Evolutionary conservation across 2,329 filamentous ascomycete genomes (phyloP).

Genomic region (Fulvia fulva): DNA sequence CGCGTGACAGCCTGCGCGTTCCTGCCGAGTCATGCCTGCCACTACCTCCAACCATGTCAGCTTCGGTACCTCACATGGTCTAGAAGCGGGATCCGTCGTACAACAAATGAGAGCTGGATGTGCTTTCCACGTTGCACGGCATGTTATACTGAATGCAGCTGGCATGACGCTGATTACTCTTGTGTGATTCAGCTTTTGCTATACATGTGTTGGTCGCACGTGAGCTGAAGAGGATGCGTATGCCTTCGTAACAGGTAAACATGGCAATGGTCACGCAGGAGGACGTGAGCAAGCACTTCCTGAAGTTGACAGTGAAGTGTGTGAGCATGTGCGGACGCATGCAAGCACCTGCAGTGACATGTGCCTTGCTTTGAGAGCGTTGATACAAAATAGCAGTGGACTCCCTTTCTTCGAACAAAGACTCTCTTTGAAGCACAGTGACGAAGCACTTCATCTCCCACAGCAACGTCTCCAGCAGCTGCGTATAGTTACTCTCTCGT

Average conservation of each 20-base stretch:
- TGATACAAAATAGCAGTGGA: neutral
- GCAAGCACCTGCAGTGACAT: no score
- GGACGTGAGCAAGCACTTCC: neutral
- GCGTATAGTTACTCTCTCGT: no score
- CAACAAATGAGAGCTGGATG: neutral
- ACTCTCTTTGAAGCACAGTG: neutral
- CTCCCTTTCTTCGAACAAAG: neutral
- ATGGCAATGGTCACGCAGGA: neutral
- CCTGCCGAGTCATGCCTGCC: conserved; percentile 3
- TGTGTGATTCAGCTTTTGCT: neutral
- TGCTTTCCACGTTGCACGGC: conserved; percentile 5
- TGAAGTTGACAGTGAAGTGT: neutral
- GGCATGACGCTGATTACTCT: neutral
- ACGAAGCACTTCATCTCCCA: neutral
- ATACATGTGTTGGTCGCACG: neutral
- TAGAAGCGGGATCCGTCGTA: neutral
- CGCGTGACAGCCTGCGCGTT: neutral
- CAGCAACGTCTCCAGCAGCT: no score
- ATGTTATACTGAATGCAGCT: neutral
- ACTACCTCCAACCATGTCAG: conserved; percentile 1
- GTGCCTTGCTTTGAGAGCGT: neutral
- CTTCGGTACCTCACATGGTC: neutral
- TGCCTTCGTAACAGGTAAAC: neutral
- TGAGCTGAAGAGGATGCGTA: neutral
- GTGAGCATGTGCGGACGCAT: neutral